phyloP scores from a whole-genome alignment of 371 early-diverging fungal species.

The Apophysomyces elegans region DNA sequence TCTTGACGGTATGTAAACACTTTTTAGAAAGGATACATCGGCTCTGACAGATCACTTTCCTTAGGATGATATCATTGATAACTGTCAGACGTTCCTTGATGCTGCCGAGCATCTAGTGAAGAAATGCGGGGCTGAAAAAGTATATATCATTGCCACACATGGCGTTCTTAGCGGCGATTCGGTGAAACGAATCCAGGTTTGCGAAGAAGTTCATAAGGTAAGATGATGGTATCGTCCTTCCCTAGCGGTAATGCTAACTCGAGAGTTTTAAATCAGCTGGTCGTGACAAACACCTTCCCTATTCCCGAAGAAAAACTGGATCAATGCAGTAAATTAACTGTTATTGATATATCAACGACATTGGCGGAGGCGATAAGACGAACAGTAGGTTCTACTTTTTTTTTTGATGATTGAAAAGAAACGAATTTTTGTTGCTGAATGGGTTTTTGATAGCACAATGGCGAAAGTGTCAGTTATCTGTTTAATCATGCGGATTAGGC shows the following conservation, averaged over 20 bases:
- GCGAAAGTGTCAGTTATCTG: conserved; percentile 93
- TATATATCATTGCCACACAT: conserved; percentile 94
- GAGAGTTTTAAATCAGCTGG: conserved; percentile 51
- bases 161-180: conserved; percentile 91
- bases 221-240: conserved; percentile 1
- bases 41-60: background rate
- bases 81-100: conserved; percentile 85
- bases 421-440: background rate
- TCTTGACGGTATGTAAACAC: conserved; percentile 75
- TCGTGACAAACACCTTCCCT: conserved; percentile 95
- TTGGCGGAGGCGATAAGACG: conserved; percentile 97
- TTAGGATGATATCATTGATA: conserved; percentile 92
- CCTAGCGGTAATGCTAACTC: background rate
- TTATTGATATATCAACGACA: conserved; percentile 90
- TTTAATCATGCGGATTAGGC: conserved; percentile 65
- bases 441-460: conserved; percentile 75
- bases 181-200: conserved; percentile 81
- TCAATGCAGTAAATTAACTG: conserved; percentile 74
- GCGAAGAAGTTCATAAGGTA: conserved; percentile 83
- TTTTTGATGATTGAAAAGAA: conserved; percentile 10
- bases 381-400: conserved; percentile 53
- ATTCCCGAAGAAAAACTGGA: conserved; percentile 76
- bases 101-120: conserved; percentile 89
- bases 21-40: background rate
- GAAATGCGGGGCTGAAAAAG: conserved; percentile 83